phyloP scores from a whole-genome alignment of 345 rosid genomes.

The Carallia brachiata region DNA sequence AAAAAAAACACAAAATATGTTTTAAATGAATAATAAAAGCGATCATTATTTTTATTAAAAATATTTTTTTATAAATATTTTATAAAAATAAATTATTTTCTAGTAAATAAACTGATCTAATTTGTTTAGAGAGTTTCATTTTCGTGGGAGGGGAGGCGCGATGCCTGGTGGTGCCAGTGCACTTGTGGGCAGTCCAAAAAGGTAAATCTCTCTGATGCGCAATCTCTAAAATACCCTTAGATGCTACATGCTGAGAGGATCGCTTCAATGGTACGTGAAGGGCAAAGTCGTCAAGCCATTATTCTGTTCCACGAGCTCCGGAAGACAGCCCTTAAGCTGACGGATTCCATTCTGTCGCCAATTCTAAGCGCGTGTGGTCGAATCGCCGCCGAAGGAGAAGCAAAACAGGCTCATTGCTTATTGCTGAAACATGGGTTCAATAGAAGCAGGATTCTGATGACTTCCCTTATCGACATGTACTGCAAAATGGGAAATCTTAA shows the following conservation, averaged over 20 bases:
- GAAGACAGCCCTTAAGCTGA: neutral
- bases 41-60: too few species aligned
- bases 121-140: too few species aligned
- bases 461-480: conserved; percentile 23
- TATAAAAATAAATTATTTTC: too few species aligned
- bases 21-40: too few species aligned
- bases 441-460: conserved; percentile 7
- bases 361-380: conserved; percentile 15
- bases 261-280: neutral
- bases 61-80: too few species aligned
- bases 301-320: conserved; percentile 4
- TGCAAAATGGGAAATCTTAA: neutral
- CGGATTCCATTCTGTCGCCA: conserved; percentile 6
- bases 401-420: conserved; percentile 27
- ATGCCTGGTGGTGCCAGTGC: too few species aligned
- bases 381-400: conserved; percentile 6
- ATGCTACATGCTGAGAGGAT: neutral
- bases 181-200: too few species aligned
- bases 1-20: too few species aligned
- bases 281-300: conserved; percentile 16
- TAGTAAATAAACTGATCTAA: too few species aligned
- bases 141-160: too few species aligned
- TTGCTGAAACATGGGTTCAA: conserved; percentile 24
- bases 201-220: too few species aligned
- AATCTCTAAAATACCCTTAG: too few species aligned